A percentile compares a stretch with the other conserved stretches of the same genome.
phyloP scores from a whole-genome alignment of 2,329 filamentous ascomycete genomes.

The Beauveria sp. region DNA sequence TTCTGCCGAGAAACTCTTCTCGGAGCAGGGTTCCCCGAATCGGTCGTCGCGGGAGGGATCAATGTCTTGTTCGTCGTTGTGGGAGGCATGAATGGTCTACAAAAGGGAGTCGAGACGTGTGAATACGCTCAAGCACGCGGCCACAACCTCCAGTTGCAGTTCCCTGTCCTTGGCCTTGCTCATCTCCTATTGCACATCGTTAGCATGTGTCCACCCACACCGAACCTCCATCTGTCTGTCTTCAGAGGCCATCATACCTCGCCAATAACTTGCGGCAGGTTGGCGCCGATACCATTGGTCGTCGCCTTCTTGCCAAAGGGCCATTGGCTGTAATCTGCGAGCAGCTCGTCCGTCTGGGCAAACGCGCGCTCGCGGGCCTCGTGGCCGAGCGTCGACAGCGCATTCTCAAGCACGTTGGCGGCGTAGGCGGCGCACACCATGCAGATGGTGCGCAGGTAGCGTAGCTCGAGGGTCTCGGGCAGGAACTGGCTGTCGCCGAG shows the following conservation, averaged over 20 bases:
- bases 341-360: constrained; percentile 89
- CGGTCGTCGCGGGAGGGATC: not conserved
- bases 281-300: constrained; percentile 78
- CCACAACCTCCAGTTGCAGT: constrained; percentile 92
- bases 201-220: constrained; percentile 10
- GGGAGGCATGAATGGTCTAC: constrained; percentile 36
- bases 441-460: constrained; percentile 81
- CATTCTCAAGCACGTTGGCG: constrained; percentile 96
- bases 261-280: constrained; percentile 76
- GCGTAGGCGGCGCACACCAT: constrained; percentile 99
- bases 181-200: constrained; percentile 51
- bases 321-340: constrained; percentile 96
- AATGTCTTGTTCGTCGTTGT: constrained; percentile 3
- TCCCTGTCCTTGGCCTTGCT: constrained; percentile 86
- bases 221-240: too few relatives aligned
- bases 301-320: constrained; percentile 84
- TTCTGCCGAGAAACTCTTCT: not conserved
- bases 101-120: constrained; percentile 94
- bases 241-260: constrained; percentile 45
- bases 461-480: constrained; percentile 89
- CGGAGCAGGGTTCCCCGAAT: too few relatives aligned
- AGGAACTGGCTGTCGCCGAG: constrained; percentile 81
- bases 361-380: constrained; percentile 92
- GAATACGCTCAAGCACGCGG: constrained; percentile 94
- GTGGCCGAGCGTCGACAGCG: constrained; percentile 86